A percentile compares a stretch with the other conserved stretches of the same genome.
Evolutionary conservation across 352 stramenopile genomes (phyloP).

Genomic region (Thalassiosira mediterranea): DNA sequence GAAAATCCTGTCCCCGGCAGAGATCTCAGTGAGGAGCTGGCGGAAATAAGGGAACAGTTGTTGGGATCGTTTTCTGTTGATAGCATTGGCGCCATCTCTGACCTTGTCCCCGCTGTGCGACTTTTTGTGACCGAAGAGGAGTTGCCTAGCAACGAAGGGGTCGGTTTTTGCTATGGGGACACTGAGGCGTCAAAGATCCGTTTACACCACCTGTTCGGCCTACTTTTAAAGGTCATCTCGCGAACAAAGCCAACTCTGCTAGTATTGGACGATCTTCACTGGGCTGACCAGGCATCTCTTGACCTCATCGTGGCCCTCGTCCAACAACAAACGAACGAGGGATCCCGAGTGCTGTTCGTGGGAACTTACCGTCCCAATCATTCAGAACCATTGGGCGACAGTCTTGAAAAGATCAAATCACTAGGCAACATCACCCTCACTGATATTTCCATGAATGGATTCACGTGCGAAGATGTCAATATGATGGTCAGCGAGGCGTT

Average conservation of each 20-base stretch:
- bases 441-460: constrained; percentile 12
- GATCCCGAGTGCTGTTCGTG: constrained; percentile 16
- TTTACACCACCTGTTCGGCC: constrained; percentile 14
- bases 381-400: background rate
- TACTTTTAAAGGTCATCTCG: constrained; percentile 35
- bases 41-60: constrained; percentile 7
- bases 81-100: constrained; percentile 7
- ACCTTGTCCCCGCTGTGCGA: constrained; percentile 24
- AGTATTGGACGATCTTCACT: constrained; percentile 32
- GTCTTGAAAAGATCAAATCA: background rate
- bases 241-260: background rate
- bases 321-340: constrained; percentile 3
- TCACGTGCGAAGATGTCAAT: constrained; percentile 19
- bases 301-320: constrained; percentile 15
- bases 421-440: constrained; percentile 2
- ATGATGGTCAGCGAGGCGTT: constrained; percentile 22
- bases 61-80: constrained; percentile 3
- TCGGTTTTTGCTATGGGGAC: background rate
- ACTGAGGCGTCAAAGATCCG: constrained; percentile 2
- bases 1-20: background rate
- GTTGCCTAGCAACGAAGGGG: background rate
- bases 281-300: constrained; percentile 10
- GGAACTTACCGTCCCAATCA: constrained; percentile 11
- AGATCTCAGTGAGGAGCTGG: background rate
- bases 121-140: background rate